Evolutionary conservation across 495 filamentous ascomycete species (phyloP).

Genomic region (Halenospora varia): DNA sequence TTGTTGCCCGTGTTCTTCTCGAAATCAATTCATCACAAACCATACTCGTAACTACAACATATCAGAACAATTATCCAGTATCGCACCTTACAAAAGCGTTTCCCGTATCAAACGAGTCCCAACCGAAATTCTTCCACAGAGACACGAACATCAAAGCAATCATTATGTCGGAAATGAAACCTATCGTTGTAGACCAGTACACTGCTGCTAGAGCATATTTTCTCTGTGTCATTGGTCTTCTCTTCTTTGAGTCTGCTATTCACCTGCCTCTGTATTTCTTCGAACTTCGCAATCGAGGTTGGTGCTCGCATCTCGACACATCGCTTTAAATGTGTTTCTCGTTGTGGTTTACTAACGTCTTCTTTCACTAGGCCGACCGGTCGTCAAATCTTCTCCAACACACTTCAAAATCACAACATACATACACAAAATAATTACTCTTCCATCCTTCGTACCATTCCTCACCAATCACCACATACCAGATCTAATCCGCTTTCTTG

Average conservation of each 20-base stretch:
- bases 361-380: constrained; percentile 4
- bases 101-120: too few relatives aligned
- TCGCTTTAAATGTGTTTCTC: too few relatives aligned
- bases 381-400: constrained; percentile 9
- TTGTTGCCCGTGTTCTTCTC: too few relatives aligned
- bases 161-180: background rate
- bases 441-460: constrained; percentile 23
- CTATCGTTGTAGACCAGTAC: constrained; percentile 20
- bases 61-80: too few relatives aligned
- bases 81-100: too few relatives aligned
- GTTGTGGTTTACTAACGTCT: background rate
- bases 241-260: constrained; percentile 18
- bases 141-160: too few relatives aligned
- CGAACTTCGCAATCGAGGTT: constrained; percentile 9
- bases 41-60: too few relatives aligned
- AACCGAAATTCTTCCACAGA: too few relatives aligned
- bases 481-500: constrained; percentile 22
- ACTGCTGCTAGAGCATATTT: constrained; percentile 17
- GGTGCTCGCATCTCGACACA: background rate
- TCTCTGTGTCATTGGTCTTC: constrained; percentile 14
- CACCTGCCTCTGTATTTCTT: constrained; percentile 7
- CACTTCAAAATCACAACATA: constrained; percentile 16
- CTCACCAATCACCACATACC: constrained; percentile 11
- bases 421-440: constrained; percentile 18
- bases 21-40: too few relatives aligned